These are phyloP conservation scores for Hamigera avellanea DNA, from an alignment of 495 filamentous ascomycete genomes.

Conservation along the genomic window DNA sequence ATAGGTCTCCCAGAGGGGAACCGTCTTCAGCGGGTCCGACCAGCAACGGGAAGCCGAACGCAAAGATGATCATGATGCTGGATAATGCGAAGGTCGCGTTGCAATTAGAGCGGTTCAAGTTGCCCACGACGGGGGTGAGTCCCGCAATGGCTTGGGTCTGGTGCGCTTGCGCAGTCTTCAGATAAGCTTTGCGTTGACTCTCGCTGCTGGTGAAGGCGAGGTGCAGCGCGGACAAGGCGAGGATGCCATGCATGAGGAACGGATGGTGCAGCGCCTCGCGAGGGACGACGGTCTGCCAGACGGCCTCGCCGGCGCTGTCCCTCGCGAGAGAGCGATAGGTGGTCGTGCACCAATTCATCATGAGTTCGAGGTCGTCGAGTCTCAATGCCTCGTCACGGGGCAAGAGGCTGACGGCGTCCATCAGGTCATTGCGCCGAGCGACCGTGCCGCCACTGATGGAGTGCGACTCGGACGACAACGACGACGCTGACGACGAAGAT, in stretches of 20 bases:
- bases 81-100: constrained; percentile 36
- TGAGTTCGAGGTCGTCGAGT: constrained; percentile 30
- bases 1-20: constrained; percentile 25
- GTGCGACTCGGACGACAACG: not conserved
- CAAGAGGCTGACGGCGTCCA: not conserved
- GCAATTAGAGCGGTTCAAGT: constrained; percentile 23
- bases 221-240: constrained; percentile 38
- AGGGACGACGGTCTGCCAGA: constrained; percentile 37
- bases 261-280: constrained; percentile 31
- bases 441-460: constrained; percentile 8
- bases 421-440: not conserved
- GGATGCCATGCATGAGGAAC: constrained; percentile 36
- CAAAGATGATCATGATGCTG: constrained; percentile 32
- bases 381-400: constrained; percentile 5
- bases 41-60: constrained; percentile 27
- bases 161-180: constrained; percentile 21
- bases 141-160: constrained; percentile 24
- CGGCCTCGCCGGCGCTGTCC: constrained; percentile 15
- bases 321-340: constrained; percentile 31
- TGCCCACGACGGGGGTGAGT: constrained; percentile 15
- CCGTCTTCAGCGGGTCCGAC: constrained; percentile 10
- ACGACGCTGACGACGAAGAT: not conserved
- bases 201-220: constrained; percentile 14
- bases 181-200: constrained; percentile 7
- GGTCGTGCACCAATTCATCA: constrained; percentile 35